Percentiles rank a stretch among this genome's conserved stretches.
Conservation (phyloP, 371 early-diverging fungal genomes). For the Apophysomyces trapeziformis region DNA sequence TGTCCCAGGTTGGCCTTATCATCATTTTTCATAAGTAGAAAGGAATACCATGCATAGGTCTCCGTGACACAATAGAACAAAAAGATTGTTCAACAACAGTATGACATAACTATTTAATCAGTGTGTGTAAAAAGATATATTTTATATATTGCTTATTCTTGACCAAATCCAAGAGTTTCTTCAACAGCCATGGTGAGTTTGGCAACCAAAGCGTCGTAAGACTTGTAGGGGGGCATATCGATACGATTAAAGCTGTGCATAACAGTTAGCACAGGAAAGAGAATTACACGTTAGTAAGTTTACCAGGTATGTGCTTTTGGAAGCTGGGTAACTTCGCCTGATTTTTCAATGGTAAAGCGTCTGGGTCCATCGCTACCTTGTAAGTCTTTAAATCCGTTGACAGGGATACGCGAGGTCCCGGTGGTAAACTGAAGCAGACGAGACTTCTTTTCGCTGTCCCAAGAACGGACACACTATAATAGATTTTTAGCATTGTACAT, state of each 20-base stretch:
- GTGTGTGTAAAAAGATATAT: background rate
- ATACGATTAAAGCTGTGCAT: slow-evolving; percentile 87
- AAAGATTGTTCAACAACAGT: too few relatives aligned
- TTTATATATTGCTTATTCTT: slow-evolving; percentile 55
- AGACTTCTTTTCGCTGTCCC: slow-evolving; percentile 94
- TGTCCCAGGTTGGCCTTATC: too few relatives aligned
- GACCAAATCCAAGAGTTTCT: slow-evolving; percentile 88
- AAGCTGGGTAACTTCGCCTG: slow-evolving; percentile 82
- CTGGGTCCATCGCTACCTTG: slow-evolving; percentile 97
- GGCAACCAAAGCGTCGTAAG: slow-evolving; percentile 68
- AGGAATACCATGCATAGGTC: too few relatives aligned
- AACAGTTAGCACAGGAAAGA: slow-evolving; percentile 4
- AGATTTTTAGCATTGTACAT: background rate
- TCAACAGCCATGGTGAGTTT: slow-evolving; percentile 94
- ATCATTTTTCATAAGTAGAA: too few relatives aligned
- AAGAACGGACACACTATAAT: slow-evolving; percentile 72
- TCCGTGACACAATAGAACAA: too few relatives aligned
- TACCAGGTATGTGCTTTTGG: slow-evolving; percentile 97
- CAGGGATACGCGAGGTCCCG: slow-evolving; percentile 97
- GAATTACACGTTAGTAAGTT: slow-evolving; percentile 7
- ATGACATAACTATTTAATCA: too few relatives aligned
- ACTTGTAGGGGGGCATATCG: slow-evolving; percentile 92
- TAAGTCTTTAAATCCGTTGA: slow-evolving; percentile 98
- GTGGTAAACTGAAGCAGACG: slow-evolving; percentile 98
- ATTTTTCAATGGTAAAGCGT: slow-evolving; percentile 95